Evolutionary conservation across 1,284 basidiomycete genomes (phyloP).

Genomic region (Ceratorhiza oryzae-sativae): DNA sequence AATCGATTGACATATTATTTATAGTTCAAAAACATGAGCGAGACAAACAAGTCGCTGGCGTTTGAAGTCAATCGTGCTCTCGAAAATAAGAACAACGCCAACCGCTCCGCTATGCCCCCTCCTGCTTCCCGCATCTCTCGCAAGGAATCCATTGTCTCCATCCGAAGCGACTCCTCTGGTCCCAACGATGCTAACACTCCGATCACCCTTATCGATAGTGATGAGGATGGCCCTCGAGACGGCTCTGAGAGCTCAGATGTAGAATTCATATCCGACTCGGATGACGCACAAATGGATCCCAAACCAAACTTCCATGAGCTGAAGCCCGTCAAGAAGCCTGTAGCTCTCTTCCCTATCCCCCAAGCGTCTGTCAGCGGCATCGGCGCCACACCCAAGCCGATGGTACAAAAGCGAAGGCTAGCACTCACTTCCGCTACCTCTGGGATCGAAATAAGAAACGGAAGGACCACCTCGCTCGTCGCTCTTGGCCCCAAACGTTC

Average conservation of each 20-base stretch:
- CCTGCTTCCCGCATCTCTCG: background rate
- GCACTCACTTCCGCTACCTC: background rate
- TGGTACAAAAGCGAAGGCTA: constrained; percentile 32
- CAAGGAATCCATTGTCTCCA: constrained; percentile 20
- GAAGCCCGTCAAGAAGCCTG: constrained; percentile 28
- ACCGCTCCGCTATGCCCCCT: background rate
- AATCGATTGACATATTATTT: background rate
- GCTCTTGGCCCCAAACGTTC: constrained; percentile 28
- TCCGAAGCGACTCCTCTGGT: constrained; percentile 18
- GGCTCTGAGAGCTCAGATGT: constrained; percentile 27
- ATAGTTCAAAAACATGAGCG: background rate
- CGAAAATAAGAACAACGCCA: background rate
- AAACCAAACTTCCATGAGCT: constrained; percentile 19
- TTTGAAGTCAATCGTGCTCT: constrained; percentile 12
- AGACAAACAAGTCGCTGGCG: constrained; percentile 16
- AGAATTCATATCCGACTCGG: constrained; percentile 33
- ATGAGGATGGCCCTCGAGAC: background rate
- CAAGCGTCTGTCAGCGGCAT: constrained; percentile 20
- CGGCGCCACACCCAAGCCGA: background rate
- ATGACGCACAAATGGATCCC: constrained; percentile 11
- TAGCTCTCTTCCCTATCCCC: constrained; percentile 3
- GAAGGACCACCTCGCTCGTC: constrained; percentile 16
- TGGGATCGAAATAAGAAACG: constrained; percentile 32
- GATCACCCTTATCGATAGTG: constrained; percentile 6
- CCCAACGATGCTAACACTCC: constrained; percentile 1